Base-by-base conservation (phyloP, 1,139 yeast species). In the Sugiyamaella japonica region DNA sequence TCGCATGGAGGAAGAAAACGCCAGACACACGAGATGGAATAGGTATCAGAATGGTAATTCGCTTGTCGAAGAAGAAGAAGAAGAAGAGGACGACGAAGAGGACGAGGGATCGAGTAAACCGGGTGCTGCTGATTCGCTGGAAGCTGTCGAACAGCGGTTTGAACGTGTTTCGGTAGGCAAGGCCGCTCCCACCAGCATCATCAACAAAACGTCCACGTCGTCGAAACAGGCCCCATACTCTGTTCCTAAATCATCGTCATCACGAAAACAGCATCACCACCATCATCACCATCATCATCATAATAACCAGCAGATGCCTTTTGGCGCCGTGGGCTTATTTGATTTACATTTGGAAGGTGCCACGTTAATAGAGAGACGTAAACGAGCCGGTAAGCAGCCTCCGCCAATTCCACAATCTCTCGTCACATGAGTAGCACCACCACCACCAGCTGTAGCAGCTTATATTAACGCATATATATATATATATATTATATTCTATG, bases 1-100 rank as follows among this genome's bases (percentile, higher is more conserved):
- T 68, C 84, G 99, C 70, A 83, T 83, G 77, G 96, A 91, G 40
- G 96, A 89, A 72, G 97, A 89, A 66, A 85, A 85, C 20, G 80
- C 83, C 1, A 72, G 83, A 56, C 37, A 47, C 40, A 25, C 41
- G 7, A 23, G 56, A 17, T 44, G 50, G 43, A 56, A 51, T 45
- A 12, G 48, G 44, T 23, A 53, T 32, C 37, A 51, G 50, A 9
- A 60, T 28, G 16, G 60, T 28, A 13, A 37, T 9, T 29, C 60
- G 15, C 52, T 62, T 20, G 66, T 58, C 40, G 70, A 63, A 54
- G 66, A 65, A 28, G 70, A 66, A 51, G 71, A 67, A 44, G 71
- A 68, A 29, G 70, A 65, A 5, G 67, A 62, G 15, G 61, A 53
- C 32, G 57, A 34, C 16, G n/a, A 57, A 52, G n/a, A n/a, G n/a